Evolutionary conservation across 306 rosid species (phyloP).

Genomic region (Heteromeles arbutifolia): DNA sequence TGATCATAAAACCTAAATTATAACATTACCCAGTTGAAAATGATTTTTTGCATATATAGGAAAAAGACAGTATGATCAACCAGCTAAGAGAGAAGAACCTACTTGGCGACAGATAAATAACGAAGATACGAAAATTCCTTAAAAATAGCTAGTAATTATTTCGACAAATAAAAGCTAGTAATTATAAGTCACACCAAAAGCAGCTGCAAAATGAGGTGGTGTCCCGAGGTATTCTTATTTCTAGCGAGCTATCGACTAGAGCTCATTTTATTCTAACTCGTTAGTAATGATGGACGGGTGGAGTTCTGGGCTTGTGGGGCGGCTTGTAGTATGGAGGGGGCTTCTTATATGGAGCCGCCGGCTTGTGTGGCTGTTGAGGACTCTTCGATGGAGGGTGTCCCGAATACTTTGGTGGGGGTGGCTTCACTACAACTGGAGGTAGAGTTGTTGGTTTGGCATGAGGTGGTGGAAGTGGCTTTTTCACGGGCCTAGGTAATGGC

Average conservation of each 20-base stretch:
- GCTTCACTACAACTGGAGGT: not conserved
- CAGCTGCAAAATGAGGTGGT: not conserved
- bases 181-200: not conserved
- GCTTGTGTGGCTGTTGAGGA: not conserved
- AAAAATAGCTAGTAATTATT: no score
- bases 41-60: no score
- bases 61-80: no score
- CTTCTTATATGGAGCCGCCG: not conserved
- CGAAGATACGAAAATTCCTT: no score
- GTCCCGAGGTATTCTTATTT: not conserved
- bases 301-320: not conserved
- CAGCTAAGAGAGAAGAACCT: no score
- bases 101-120: no score
- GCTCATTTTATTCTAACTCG: not conserved
- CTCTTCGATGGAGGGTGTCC: not conserved
- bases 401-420: not conserved
- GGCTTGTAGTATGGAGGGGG: slow-evolving; percentile 3
- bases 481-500: not conserved
- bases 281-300: not conserved
- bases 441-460: not conserved
- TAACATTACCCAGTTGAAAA: no score
- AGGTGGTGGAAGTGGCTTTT: not conserved
- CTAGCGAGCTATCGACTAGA: not conserved
- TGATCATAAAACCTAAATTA: no score
- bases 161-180: no score